Base-by-base conservation (phyloP, 1,284 basidiomycete species). In the Golubevia pallescens region DNA sequence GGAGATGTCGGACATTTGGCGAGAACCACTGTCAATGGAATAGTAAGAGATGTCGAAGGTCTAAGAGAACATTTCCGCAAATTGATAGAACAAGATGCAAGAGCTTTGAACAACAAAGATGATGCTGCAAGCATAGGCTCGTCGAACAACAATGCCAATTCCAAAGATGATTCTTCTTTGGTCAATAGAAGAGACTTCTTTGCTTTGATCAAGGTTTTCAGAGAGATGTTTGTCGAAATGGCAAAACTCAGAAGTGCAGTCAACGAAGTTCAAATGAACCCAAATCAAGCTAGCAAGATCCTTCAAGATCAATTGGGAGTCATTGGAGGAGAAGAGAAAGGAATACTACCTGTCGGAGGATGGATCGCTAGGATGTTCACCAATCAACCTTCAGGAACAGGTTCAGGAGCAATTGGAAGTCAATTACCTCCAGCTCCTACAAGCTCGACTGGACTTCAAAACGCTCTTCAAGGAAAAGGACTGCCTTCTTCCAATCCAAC, bases 251-350 rank as follows among this genome's bases (percentile, higher is more conserved):
- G 95, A 55, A 89, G 91, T 21, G 90, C 91, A 19, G 87, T 98
- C 69, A 99, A 99, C 84, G 92, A 97, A 69, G 89, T 98, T 34
- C 92, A 95, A 61, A 89, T 99, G 52, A 93, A 97, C 69, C 96
- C 96, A 20, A 87, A 89, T 1, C 87, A 91, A 21, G 95, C 94
- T 3, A 80, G 86, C 3, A 90, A 89, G 76, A 38, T 38, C 10
- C 34, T 38, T 4, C 42, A 48, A 48, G 42, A 48, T 13, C 42
- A 48, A 48, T 48, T 48, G 42, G 42, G 42, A 48, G 42, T 48
- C 16, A 16, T 13, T 13, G 16, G 16, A 13, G 42, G 42, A 13
- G 42, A 48, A 13, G 42, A 48, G 42, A 48, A 48, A 48, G 42
- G 42, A 48, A 48, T 48, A 13, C 16, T 48, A 48, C 42, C 42